Percentiles rank a stretch among this genome's conserved stretches.
Conservation (phyloP, 345 rosid genomes). For the Firmiana major region DNA sequence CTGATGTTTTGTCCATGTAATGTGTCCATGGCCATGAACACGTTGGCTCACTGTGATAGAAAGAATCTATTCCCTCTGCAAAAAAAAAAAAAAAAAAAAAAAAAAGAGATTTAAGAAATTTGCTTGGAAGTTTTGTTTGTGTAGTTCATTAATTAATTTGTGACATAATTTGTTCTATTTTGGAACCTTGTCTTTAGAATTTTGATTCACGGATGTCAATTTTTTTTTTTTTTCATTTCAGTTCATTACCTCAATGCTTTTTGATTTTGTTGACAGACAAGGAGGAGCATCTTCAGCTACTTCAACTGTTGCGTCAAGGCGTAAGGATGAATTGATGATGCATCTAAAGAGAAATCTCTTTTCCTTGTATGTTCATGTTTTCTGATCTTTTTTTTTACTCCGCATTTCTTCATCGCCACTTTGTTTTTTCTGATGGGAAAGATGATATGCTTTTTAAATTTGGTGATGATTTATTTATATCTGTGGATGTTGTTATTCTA, state of each 20-base stretch:
- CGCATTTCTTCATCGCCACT: neutral
- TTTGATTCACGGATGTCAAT: neutral
- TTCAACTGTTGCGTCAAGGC: conserved; percentile 82
- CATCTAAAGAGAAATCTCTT: neutral
- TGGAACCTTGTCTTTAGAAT: neutral
- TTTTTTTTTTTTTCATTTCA: neutral
- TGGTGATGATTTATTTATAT: neutral
- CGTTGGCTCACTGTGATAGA: neutral
- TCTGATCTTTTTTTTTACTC: neutral
- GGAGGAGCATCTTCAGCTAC: conserved; percentile 70
- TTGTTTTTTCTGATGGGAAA: neutral
- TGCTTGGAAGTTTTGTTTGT: neutral
- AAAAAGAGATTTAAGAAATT: too few species aligned
- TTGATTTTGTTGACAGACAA: conserved; percentile 35
- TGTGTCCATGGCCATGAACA: neutral
- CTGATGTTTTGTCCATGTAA: neutral
- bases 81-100: too few species aligned
- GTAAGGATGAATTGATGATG: conserved; percentile 27
- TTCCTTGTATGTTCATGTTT: neutral
- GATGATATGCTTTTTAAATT: neutral
- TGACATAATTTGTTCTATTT: neutral
- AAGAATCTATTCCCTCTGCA: too few species aligned
- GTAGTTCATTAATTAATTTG: neutral
- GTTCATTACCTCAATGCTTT: neutral
- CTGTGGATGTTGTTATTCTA: too few species aligned